A percentile compares a stretch with the other conserved stretches of the same genome.
phyloP scores from a whole-genome alignment of 495 filamentous ascomycete species.

The Neurospora terricola region DNA sequence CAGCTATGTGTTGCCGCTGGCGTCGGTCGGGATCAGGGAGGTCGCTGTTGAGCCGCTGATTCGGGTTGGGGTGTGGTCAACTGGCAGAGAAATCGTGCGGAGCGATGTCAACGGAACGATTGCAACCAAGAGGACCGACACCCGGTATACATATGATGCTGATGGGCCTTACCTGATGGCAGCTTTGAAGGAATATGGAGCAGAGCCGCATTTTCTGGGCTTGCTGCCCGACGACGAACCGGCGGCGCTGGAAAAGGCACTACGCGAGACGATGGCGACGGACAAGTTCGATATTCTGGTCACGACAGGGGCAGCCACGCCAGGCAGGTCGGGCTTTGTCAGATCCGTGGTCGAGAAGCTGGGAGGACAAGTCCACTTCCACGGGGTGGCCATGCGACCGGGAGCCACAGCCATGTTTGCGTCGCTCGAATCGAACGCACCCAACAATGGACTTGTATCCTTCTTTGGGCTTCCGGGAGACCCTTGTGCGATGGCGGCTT shows the following conservation, averaged over 20 bases:
- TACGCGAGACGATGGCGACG: not conserved
- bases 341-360: not conserved
- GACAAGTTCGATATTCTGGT: not conserved
- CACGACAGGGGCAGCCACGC: not conserved
- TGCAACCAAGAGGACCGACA: not conserved
- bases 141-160: not conserved
- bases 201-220: not conserved
- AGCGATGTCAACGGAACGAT: not conserved
- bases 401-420: not conserved
- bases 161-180: not conserved
- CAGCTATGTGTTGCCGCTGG: not conserved
- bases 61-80: not conserved
- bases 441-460: not conserved
- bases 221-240: not conserved
- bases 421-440: not conserved
- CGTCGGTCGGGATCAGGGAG: not conserved
- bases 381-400: not conserved
- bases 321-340: not conserved
- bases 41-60: not conserved
- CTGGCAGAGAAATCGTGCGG: not conserved
- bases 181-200: not conserved
- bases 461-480: not conserved
- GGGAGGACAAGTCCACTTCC: not conserved
- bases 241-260: not conserved
- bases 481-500: not conserved